Evolutionary conservation across 2,329 filamentous ascomycete genomes (phyloP).

Genomic region (Phyllosticta capitalensis): DNA sequence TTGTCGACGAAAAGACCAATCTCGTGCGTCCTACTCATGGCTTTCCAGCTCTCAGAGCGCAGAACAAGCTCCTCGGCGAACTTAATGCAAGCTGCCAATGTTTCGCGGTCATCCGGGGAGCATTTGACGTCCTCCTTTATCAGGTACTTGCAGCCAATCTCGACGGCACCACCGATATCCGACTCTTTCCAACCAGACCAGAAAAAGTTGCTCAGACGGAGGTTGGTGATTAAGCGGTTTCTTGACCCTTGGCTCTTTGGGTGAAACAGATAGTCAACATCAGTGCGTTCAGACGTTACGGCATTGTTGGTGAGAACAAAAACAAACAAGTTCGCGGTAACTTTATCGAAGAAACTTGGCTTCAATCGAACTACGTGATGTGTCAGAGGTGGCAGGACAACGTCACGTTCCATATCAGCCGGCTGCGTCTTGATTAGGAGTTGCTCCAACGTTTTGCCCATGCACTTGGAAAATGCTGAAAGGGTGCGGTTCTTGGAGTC

Average conservation of each 20-base stretch:
- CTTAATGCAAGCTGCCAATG: constrained; percentile 56
- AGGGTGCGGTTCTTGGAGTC: constrained; percentile 44
- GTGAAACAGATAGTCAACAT: constrained; percentile 84
- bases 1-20: constrained; percentile 62
- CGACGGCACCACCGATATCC: constrained; percentile 55
- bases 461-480: constrained; percentile 45
- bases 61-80: constrained; percentile 50
- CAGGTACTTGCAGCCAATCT: constrained; percentile 60
- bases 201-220: constrained; percentile 79
- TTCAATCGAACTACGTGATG: constrained; percentile 66
- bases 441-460: constrained; percentile 62
- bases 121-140: constrained; percentile 51
- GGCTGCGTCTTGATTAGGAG: constrained; percentile 73
- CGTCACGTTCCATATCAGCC: constrained; percentile 56
- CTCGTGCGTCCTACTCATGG: constrained; percentile 63
- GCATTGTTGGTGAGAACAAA: constrained; percentile 79
- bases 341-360: constrained; percentile 73
- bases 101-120: constrained; percentile 47
- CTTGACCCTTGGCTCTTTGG: constrained; percentile 59
- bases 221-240: constrained; percentile 61
- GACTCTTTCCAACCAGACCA: constrained; percentile 63
- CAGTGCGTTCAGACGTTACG: constrained; percentile 75
- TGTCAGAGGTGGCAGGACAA: constrained; percentile 59
- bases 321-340: constrained; percentile 76
- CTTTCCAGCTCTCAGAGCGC: constrained; percentile 52